Evolutionary conservation across 176 grass and related monocot species (phyloP).

Genomic region (Triticum turgidum): DNA sequence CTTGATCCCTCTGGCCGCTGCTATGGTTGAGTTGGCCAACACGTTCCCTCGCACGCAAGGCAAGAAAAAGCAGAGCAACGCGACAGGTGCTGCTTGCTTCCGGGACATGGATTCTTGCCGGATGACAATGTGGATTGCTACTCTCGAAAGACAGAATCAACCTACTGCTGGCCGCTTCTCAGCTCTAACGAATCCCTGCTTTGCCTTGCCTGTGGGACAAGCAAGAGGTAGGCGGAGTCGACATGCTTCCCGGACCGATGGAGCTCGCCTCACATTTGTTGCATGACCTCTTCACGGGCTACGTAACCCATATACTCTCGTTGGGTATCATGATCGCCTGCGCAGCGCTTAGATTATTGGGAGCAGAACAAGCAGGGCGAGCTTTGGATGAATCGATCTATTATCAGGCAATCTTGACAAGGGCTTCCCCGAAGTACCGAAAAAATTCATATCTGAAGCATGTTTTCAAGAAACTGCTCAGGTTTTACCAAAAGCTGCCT

Average conservation of each 20-base stretch:
- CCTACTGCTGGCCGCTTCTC: slow-evolving; percentile 34
- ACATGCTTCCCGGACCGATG: background rate
- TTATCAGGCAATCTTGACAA: too few species aligned
- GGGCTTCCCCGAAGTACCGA: background rate
- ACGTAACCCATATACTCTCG: background rate
- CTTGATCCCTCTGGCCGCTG: background rate
- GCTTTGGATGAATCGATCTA: too few species aligned
- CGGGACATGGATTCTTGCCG: slow-evolving; percentile 2
- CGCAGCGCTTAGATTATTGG: background rate
- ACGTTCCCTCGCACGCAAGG: slow-evolving; percentile 30
- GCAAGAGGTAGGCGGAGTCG: slow-evolving; percentile 6
- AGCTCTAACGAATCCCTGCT: slow-evolving; percentile 14
- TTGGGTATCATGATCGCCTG: background rate
- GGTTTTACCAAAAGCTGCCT: background rate
- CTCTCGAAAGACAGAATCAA: slow-evolving; percentile 16
- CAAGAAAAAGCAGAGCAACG: background rate
- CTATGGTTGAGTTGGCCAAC: background rate
- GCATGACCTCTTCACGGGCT: background rate
- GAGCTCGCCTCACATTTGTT: slow-evolving; percentile 1
- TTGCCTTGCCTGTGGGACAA: slow-evolving; percentile 33
- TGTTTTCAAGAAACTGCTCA: background rate
- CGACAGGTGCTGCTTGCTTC: slow-evolving; percentile 30
- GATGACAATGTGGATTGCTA: slow-evolving; percentile 9
- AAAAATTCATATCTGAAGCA: background rate
- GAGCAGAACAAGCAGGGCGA: too few species aligned